A percentile compares a stretch with the other conserved stretches of the same genome.
These are phyloP conservation scores for Thelephora terrestris DNA, from an alignment of 1,284 basidiomycete genomes.

Conservation along the genomic window DNA sequence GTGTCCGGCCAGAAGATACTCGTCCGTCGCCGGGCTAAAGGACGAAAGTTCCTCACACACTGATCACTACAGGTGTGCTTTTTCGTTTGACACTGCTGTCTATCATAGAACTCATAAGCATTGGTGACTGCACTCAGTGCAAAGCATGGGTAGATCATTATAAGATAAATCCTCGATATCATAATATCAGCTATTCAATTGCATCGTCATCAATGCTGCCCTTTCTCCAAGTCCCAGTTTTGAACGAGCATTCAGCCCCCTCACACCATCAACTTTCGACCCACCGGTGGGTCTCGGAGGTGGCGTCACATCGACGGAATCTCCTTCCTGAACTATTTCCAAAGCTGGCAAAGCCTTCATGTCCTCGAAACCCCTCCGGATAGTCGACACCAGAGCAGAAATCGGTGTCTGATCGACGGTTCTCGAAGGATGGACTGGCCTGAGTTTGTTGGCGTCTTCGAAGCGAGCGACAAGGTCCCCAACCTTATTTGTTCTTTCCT, in stretches of 20 bases:
- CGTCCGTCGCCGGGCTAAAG: constrained; percentile 25
- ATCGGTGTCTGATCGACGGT: constrained; percentile 45
- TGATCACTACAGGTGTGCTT: constrained; percentile 12
- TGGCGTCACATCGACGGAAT: neutral
- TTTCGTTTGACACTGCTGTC: neutral
- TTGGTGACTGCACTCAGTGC: too few species aligned
- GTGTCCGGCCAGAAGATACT: constrained; percentile 54
- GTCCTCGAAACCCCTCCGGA: constrained; percentile 57
- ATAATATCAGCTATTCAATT: neutral
- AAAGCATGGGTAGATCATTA: too few species aligned
- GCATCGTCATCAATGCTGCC: neutral
- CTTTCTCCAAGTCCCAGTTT: constrained; percentile 1
- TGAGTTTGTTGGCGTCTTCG: too few species aligned
- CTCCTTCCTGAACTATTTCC: constrained; percentile 34
- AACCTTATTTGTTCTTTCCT: too few species aligned
- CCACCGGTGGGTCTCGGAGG: neutral
- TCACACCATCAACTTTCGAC: neutral
- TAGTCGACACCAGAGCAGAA: constrained; percentile 54
- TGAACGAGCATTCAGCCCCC: neutral
- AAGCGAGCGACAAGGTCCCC: too few species aligned
- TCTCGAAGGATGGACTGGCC: neutral
- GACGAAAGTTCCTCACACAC: constrained; percentile 31
- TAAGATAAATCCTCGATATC: neutral
- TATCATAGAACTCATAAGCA: neutral
- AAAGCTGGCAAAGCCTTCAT: constrained; percentile 47